phyloP scores from a whole-genome alignment of 345 rosid genomes.

The Pseudoturritis turrita region DNA sequence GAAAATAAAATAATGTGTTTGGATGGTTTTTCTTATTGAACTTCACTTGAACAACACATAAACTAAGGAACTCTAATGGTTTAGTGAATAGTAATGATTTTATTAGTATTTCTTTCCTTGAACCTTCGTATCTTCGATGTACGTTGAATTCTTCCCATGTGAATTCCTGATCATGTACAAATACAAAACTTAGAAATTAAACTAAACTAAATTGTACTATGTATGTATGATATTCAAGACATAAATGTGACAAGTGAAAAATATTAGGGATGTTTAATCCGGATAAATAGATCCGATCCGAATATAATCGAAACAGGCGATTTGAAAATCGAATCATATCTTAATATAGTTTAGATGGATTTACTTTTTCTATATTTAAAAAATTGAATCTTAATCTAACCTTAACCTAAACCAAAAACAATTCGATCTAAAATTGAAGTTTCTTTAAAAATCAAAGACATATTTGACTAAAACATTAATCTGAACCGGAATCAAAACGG shows the following conservation, averaged over 20 bases:
- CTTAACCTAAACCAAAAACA: too few relatives aligned
- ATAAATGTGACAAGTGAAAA: background rate
- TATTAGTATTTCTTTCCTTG: background rate
- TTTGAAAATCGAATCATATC: too few relatives aligned
- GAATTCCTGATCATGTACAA: background rate
- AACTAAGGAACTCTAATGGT: background rate
- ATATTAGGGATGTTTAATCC: background rate
- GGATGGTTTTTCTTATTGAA: background rate
- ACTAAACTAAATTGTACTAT: background rate
- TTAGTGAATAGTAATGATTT: background rate
- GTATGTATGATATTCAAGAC: background rate
- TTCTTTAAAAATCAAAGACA: too few relatives aligned
- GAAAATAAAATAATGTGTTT: too few relatives aligned
- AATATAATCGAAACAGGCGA: too few relatives aligned
- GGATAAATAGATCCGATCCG: too few relatives aligned
- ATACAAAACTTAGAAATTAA: background rate
- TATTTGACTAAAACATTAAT: too few relatives aligned
- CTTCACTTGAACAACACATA: background rate
- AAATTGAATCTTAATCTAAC: too few relatives aligned
- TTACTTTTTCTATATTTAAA: too few relatives aligned
- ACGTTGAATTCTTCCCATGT: background rate
- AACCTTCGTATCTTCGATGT: background rate
- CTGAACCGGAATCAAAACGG: too few relatives aligned
- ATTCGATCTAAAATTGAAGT: too few relatives aligned
- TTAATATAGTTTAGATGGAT: too few relatives aligned